These are phyloP conservation scores for Lentinus polychrous DNA, from an alignment of 1,284 basidiomycete genomes.

Conservation along the genomic window DNA sequence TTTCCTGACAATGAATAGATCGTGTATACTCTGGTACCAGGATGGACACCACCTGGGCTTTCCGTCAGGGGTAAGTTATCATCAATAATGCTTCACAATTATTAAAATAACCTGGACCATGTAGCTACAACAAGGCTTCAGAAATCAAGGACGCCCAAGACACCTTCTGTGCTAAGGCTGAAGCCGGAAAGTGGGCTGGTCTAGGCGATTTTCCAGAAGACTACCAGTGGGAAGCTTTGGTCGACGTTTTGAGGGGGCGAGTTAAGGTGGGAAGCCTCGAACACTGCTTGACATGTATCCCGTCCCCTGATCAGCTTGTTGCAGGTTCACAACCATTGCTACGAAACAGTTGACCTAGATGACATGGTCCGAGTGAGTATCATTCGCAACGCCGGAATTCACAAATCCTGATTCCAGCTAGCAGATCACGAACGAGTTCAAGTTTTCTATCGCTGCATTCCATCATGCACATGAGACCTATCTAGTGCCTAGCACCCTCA, in stretches of 20 bases:
- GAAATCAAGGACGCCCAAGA: constrained; percentile 74
- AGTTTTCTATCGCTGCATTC: constrained; percentile 76
- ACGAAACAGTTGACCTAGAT: constrained; percentile 32
- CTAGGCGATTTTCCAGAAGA: constrained; percentile 68
- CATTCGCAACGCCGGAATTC: background rate
- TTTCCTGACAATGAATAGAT: constrained; percentile 12
- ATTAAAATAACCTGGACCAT: background rate
- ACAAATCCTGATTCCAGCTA: background rate
- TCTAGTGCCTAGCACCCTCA: constrained; percentile 77
- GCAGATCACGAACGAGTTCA: constrained; percentile 70
- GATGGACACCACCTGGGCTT: constrained; percentile 60
- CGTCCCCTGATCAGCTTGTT: background rate
- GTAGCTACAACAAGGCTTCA: constrained; percentile 62
- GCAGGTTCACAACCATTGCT: constrained; percentile 72
- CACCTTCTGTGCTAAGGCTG: constrained; percentile 56
- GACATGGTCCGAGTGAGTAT: constrained; percentile 53
- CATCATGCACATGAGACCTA: constrained; percentile 88
- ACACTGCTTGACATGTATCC: background rate
- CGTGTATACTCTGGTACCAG: constrained; percentile 37
- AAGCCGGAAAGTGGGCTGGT: constrained; percentile 50
- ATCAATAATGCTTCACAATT: background rate
- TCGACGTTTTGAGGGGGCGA: constrained; percentile 80
- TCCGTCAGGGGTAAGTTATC: constrained; percentile 34
- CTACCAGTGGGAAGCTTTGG: constrained; percentile 79
- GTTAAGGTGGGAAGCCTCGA: constrained; percentile 48